These are phyloP conservation scores for Suillus bovinus DNA, from an alignment of 768 basidiomycete genomes.

Conservation along the genomic window DNA sequence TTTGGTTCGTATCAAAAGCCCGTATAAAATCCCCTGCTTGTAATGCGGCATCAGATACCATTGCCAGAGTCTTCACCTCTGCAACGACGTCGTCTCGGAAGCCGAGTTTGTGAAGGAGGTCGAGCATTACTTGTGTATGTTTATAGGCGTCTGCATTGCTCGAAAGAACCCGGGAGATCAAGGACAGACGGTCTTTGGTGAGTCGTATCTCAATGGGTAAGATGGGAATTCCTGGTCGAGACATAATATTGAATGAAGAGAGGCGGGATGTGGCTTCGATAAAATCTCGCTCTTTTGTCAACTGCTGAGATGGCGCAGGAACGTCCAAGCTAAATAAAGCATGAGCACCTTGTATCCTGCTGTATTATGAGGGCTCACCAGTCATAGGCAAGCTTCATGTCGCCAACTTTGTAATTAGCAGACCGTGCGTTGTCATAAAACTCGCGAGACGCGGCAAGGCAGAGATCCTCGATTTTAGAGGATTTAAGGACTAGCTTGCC, in stretches of 20 bases:
- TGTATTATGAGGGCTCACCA: constrained; percentile 54
- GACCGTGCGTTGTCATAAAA: constrained; percentile 94
- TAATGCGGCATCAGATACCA: constrained; percentile 88
- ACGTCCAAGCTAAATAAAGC: constrained; percentile 66
- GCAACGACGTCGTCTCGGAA: constrained; percentile 70
- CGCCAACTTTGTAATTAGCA: constrained; percentile 89
- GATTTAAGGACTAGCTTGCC: constrained; percentile 48
- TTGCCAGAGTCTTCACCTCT: constrained; percentile 80
- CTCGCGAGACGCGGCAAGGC: constrained; percentile 79
- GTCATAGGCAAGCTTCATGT: constrained; percentile 96
- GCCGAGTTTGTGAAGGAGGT: constrained; percentile 87
- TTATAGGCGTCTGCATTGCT: constrained; percentile 87
- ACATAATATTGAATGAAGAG: constrained; percentile 85
- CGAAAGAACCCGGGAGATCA: constrained; percentile 85
- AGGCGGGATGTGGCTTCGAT: constrained; percentile 97
- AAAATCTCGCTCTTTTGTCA: constrained; percentile 80
- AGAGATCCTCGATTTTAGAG: constrained; percentile 69
- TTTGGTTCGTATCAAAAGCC: constrained; percentile 70
- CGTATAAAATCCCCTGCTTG: constrained; percentile 76
- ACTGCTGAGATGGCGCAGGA: constrained; percentile 58
- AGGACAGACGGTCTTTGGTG: constrained; percentile 82
- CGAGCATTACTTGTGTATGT: constrained; percentile 89
- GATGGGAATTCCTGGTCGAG: constrained; percentile 73
- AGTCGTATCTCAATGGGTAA: constrained; percentile 93
- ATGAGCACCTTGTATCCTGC: constrained; percentile 13